Conservation (phyloP, 352 stramenopile species). For the Phytophthora fragariae region DNA sequence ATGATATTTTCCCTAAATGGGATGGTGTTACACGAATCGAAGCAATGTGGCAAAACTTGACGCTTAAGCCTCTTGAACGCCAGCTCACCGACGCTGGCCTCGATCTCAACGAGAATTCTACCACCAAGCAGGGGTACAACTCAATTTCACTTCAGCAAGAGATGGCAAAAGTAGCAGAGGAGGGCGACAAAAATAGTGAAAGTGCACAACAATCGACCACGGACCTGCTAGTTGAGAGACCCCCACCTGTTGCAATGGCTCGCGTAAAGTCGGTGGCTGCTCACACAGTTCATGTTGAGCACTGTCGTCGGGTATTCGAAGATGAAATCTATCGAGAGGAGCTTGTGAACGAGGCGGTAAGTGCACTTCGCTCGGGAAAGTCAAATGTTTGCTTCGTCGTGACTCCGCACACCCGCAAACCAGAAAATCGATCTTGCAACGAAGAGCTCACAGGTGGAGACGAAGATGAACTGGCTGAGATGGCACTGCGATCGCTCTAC, state of each 20-base stretch:
- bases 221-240: neutral
- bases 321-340: slow-evolving; percentile 58
- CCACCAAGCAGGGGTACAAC: slow-evolving; percentile 44
- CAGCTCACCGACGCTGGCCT: slow-evolving; percentile 10
- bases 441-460: slow-evolving; percentile 9
- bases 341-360: slow-evolving; percentile 45
- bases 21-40: slow-evolving; percentile 48
- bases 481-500: slow-evolving; percentile 56
- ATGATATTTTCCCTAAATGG: slow-evolving; percentile 22
- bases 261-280: neutral
- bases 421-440: neutral
- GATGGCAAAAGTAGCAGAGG: neutral
- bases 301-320: slow-evolving; percentile 56
- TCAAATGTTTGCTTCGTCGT: slow-evolving; percentile 48
- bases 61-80: slow-evolving; percentile 39
- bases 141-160: slow-evolving; percentile 44
- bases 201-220: neutral
- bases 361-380: slow-evolving; percentile 24
- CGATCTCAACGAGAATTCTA: neutral
- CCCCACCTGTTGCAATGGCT: neutral
- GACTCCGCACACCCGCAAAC: slow-evolving; percentile 1
- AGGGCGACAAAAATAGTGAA: neutral
- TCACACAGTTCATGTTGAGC: slow-evolving; percentile 44
- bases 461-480: slow-evolving; percentile 41
- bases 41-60: slow-evolving; percentile 67